Conservation (phyloP, 2,329 filamentous ascomycete species). For the Verticillium tricorpus region DNA sequence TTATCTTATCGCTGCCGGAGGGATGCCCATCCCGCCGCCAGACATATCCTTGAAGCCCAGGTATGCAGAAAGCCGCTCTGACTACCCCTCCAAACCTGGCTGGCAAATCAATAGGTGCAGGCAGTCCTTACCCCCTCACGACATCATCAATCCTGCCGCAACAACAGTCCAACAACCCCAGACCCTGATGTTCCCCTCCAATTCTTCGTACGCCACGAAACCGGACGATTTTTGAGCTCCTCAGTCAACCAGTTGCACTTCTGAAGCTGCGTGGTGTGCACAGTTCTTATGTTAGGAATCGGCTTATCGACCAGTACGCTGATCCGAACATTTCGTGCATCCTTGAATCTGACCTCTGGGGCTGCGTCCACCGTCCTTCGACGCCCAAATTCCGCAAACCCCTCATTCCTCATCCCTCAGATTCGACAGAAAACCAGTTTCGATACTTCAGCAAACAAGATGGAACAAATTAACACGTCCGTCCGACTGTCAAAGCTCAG, state of each 20-base stretch:
- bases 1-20: too few species aligned
- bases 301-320: neutral
- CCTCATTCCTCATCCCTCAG: neutral
- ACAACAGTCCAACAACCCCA: neutral
- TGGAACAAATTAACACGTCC: constrained; percentile 77
- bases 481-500: constrained; percentile 72
- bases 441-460: constrained; percentile 28
- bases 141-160: neutral
- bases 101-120: neutral
- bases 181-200: neutral
- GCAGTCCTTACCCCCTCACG: neutral
- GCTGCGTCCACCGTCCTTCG: neutral
- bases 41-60: too few species aligned
- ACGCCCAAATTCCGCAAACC: neutral
- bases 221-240: neutral
- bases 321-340: neutral
- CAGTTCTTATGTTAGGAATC: neutral
- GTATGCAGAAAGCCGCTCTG: too few species aligned
- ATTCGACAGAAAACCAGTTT: neutral
- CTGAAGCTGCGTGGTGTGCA: neutral
- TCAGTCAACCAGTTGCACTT: neutral
- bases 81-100: too few species aligned
- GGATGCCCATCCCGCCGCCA: too few species aligned
- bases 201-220: neutral
- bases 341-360: neutral